Base-by-base conservation (phyloP, 352 stramenopile genomes). In the Phytophthora rubi region DNA sequence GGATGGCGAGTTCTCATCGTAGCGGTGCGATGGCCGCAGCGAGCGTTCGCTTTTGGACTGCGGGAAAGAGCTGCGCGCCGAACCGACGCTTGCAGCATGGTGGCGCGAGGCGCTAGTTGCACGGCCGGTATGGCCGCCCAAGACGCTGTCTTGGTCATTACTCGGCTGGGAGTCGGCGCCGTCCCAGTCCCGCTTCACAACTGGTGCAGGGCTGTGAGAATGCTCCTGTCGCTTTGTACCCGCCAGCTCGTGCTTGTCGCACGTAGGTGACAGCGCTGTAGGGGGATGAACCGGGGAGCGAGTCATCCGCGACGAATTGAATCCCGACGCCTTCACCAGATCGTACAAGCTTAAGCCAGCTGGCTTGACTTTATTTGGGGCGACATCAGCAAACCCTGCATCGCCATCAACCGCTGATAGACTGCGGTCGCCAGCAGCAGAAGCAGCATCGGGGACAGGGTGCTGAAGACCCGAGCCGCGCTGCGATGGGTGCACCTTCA, bases 261-360 rank as follows among this genome's bases (percentile, higher is more conserved):
- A 30, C 35, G 13, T 26, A 39, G 59, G 28, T 63, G 56, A 55
- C 21, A 49, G 42, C 16, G 6, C 32, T 18, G 44, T 45, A n/a
- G 44, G 49, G 6, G 47, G 26, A 45, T 70, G 53, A 55, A 65
- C 45, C 6, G 57, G 53, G 28, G 59, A 71, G 9, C n/a, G 51
- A 32, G 8, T 16, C 49, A 65, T 68, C 10, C 18, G 26, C 18
- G 39, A 48, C 62, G 71, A 9, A 30, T 51, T 62, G 48, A 75
- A 60, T 4, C 53, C 70, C 45, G 68, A 67, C 23, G 65, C 59
- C 66, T 84, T 86, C 35, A 75, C 71, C 51, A 83, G 64, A 65
- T 86, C 76, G 49, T 76, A 78, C 33, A 88, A 68, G 33, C 73
- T 86, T 49, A 88, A 54, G 3, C 75, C 67, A 53, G 63, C 67